phyloP scores from a whole-genome alignment of 768 basidiomycete species.

The Rhizopogon vinicolor region DNA sequence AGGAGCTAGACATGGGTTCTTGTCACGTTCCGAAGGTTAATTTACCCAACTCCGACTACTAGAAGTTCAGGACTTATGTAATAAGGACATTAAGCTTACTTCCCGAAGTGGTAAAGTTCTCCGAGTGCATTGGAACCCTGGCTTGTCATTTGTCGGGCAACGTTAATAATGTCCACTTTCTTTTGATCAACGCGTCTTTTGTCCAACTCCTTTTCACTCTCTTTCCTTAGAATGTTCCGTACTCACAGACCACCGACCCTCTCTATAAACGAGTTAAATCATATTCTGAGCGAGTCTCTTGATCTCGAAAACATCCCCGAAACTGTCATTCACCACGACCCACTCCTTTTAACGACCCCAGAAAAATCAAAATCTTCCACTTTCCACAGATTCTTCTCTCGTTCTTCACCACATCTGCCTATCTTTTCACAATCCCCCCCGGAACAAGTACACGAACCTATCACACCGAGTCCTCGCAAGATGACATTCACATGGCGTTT shows the following conservation, averaged over 20 bases:
- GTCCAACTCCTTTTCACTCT: neutral
- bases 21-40: too few species aligned
- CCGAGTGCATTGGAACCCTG: neutral
- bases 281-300: slow-evolving; percentile 29
- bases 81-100: too few species aligned
- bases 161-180: neutral
- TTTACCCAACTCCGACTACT: too few species aligned
- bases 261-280: slow-evolving; percentile 28
- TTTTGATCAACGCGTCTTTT: neutral
- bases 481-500: slow-evolving; percentile 24
- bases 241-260: slow-evolving; percentile 12
- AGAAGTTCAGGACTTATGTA: too few species aligned
- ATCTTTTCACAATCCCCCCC: slow-evolving; percentile 1
- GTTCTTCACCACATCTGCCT: slow-evolving; percentile 14
- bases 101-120: too few species aligned
- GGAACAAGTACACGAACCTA: slow-evolving; percentile 8
- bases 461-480: slow-evolving; percentile 17
- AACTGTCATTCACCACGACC: slow-evolving; percentile 17
- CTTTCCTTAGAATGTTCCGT: slow-evolving; percentile 1
- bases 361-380: slow-evolving; percentile 18
- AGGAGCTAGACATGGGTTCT: too few species aligned
- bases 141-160: neutral
- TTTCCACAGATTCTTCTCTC: slow-evolving; percentile 26
- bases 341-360: slow-evolving; percentile 15
- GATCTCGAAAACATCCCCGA: slow-evolving; percentile 14